Evolutionary conservation across 192 early-diverging fungal genomes (phyloP).

Genomic region (Umbelopsis vinacea): DNA sequence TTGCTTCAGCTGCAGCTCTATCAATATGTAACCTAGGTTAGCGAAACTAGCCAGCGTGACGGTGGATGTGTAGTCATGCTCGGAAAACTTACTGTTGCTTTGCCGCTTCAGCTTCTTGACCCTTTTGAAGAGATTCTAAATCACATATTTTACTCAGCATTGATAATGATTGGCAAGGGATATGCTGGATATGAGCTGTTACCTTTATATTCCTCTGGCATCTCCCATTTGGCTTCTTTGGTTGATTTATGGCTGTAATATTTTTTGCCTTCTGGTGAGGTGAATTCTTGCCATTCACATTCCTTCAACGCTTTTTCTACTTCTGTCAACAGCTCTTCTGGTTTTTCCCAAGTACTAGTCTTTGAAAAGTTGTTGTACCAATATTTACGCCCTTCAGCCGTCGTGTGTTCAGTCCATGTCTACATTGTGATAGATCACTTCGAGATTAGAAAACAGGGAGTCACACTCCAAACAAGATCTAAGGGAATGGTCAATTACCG

Average conservation of each 20-base stretch:
- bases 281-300: conserved; percentile 87
- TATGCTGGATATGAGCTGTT: neutral
- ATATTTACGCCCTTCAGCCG: conserved; percentile 85
- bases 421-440: neutral
- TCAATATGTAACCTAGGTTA: no score
- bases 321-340: conserved; percentile 84
- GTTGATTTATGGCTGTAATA: conserved; percentile 86
- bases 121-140: conserved; percentile 42
- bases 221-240: conserved; percentile 87
- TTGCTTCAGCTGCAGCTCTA: conserved; percentile 2
- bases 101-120: conserved; percentile 40
- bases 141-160: neutral
- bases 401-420: conserved; percentile 76
- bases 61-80: neutral
- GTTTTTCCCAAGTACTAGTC: conserved; percentile 92
- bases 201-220: conserved; percentile 75
- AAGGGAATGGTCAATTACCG: neutral
- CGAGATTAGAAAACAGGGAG: neutral
- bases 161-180: neutral
- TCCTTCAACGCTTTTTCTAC: conserved; percentile 67
- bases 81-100: conserved; percentile 30
- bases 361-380: conserved; percentile 82
- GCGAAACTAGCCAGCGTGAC: no score
- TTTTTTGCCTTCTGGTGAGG: conserved; percentile 71
- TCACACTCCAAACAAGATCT: neutral